Conservation (phyloP, 2,329 filamentous ascomycete genomes). For the Monosporascus sp. region DNA sequence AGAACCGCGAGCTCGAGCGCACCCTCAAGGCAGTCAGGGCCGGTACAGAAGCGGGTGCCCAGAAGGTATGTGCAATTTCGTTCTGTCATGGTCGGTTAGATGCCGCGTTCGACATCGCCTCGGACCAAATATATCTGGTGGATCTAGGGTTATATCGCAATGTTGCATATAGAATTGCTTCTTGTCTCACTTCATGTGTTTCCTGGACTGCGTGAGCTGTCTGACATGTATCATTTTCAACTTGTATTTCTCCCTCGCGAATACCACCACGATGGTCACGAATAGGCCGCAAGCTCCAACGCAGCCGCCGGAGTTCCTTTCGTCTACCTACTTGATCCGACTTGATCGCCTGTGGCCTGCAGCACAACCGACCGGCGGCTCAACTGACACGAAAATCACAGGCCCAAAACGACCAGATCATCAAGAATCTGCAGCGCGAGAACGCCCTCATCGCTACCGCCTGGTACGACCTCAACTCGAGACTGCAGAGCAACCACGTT, state of each 20-base stretch:
- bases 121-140: not conserved
- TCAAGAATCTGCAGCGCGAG: constrained; percentile 70
- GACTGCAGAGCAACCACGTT: constrained; percentile 78
- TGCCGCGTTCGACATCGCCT: not conserved
- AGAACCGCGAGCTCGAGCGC: constrained; percentile 50
- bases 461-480: constrained; percentile 76
- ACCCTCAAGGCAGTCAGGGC: constrained; percentile 48
- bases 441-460: constrained; percentile 75
- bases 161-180: not conserved
- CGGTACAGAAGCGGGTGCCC: constrained; percentile 41
- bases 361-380: no score
- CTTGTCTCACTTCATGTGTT: not conserved
- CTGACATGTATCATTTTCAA: not conserved
- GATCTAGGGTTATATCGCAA: not conserved
- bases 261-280: no score
- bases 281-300: no score
- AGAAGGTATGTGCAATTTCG: constrained; percentile 42
- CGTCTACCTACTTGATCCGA: no score
- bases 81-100: not conserved
- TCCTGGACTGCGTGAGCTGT: not conserved
- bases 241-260: constrained; percentile 1
- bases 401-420: constrained; percentile 47
- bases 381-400: constrained; percentile 18
- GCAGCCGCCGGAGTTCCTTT: no score
- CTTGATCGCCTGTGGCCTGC: no score